These are phyloP conservation scores for Sextonia rubra DNA, from an alignment of 164 flowering plant genomes.

Conservation along the genomic window DNA sequence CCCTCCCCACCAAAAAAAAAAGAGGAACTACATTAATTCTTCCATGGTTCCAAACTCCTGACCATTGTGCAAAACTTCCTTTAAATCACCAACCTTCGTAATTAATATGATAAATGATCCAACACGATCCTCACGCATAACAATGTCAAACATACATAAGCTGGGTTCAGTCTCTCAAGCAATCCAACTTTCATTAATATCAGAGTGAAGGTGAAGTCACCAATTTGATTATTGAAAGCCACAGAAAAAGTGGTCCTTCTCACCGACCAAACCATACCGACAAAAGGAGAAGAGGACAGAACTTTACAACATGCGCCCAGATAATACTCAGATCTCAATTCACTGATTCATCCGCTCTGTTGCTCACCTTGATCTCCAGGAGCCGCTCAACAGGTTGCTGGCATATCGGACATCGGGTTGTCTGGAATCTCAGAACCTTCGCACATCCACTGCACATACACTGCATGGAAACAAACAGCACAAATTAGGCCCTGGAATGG, in stretches of 20 bases:
- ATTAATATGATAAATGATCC: neutral
- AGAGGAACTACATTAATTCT: no score
- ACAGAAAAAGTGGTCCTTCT: no score
- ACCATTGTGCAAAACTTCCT: neutral
- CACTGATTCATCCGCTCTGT: constrained; percentile 45
- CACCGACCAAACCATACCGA: neutral
- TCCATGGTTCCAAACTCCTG: no score
- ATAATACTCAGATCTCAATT: neutral
- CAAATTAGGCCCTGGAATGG: neutral
- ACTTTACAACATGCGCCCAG: neutral
- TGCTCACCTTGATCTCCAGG: constrained; percentile 76
- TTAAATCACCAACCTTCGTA: neutral
- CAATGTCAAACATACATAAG: neutral
- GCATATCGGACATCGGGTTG: constrained; percentile 92
- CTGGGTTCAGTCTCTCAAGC: neutral
- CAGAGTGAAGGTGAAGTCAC: neutral
- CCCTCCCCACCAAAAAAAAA: no score
- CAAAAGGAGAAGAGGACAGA: neutral
- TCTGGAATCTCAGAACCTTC: constrained; percentile 76
- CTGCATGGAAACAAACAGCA: constrained; percentile 40
- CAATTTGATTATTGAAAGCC: neutral
- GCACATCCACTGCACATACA: constrained; percentile 98
- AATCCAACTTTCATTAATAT: neutral
- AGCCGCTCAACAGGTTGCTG: constrained; percentile 87
- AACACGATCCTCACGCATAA: neutral